Percentiles rank a stretch among this genome's conserved stretches.
phyloP scores from a whole-genome alignment of 768 basidiomycete species.

The Leccinum uliginosum region DNA sequence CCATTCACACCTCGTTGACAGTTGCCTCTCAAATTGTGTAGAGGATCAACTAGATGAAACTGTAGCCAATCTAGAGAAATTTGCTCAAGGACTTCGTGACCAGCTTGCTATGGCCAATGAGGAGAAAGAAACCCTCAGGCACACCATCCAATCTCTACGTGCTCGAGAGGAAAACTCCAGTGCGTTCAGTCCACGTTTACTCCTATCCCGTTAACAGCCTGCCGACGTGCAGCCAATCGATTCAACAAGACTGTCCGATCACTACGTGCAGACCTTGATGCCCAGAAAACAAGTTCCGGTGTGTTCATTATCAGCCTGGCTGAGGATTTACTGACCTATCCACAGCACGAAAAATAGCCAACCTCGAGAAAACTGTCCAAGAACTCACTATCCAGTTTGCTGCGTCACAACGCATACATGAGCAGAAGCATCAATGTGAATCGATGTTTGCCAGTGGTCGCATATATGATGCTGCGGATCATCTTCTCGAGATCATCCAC shows the following conservation, averaged over 20 bases:
- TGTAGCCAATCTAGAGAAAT: neutral
- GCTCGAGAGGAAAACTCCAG: neutral
- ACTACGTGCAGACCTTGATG: neutral
- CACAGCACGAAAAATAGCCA: neutral
- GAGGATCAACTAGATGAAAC: neutral
- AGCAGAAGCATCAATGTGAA: neutral
- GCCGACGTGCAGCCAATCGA: neutral
- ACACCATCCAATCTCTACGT: neutral
- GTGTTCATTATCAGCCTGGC: neutral
- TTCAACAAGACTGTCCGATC: neutral
- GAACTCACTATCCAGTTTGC: neutral
- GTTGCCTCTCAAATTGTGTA: neutral
- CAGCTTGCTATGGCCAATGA: neutral
- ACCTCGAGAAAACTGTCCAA: neutral
- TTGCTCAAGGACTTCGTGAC: neutral
- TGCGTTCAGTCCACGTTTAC: neutral
- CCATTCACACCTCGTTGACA: neutral
- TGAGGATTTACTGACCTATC: neutral
- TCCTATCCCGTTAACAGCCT: neutral
- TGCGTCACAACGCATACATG: neutral
- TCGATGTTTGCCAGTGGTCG: neutral
- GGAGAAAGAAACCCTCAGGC: neutral
- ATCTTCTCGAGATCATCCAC: neutral
- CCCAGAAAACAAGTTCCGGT: neutral
- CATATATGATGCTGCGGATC: neutral